Evolutionary conservation across 805 yeast genomes (phyloP).

Genomic region (Cyberlindnera nakhonratchasimensis): DNA sequence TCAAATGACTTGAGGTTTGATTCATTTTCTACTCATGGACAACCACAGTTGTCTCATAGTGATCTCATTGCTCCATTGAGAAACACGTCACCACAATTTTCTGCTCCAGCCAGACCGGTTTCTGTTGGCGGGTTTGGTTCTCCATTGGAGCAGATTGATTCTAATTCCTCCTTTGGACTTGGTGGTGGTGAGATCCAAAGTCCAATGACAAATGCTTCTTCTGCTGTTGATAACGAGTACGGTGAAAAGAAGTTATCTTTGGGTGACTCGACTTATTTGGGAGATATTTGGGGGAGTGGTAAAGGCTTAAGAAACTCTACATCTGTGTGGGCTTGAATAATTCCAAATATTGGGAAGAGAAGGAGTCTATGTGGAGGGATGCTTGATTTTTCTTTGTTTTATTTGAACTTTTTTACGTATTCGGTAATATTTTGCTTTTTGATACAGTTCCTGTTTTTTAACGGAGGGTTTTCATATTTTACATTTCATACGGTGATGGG

Average conservation of each 20-base stretch:
- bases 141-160: conserved; percentile 19
- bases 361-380: background rate
- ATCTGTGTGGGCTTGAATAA: conserved; percentile 29
- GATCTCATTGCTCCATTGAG: conserved; percentile 17
- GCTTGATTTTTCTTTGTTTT: background rate
- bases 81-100: conserved; percentile 19
- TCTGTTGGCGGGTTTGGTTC: conserved; percentile 16
- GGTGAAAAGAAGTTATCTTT: conserved; percentile 17
- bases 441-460: background rate
- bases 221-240: conserved; percentile 10
- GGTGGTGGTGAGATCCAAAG: conserved; percentile 15
- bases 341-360: background rate
- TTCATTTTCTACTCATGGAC: conserved; percentile 13
- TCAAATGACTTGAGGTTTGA: conserved; percentile 10
- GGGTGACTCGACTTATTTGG: conserved; percentile 25
- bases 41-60: conserved; percentile 15
- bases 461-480: background rate
- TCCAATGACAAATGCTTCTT: conserved; percentile 14
- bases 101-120: conserved; percentile 16
- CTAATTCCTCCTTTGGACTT: conserved; percentile 20
- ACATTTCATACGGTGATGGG: background rate
- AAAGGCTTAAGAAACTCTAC: conserved; percentile 22
- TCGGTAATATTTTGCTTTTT: background rate
- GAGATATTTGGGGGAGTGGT: conserved; percentile 28
- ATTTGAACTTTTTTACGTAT: background rate